Percentiles rank a stretch among this genome's conserved stretches.
Evolutionary conservation across 345 rosid species (phyloP).

Genomic region (Sisymbrium irio): DNA sequence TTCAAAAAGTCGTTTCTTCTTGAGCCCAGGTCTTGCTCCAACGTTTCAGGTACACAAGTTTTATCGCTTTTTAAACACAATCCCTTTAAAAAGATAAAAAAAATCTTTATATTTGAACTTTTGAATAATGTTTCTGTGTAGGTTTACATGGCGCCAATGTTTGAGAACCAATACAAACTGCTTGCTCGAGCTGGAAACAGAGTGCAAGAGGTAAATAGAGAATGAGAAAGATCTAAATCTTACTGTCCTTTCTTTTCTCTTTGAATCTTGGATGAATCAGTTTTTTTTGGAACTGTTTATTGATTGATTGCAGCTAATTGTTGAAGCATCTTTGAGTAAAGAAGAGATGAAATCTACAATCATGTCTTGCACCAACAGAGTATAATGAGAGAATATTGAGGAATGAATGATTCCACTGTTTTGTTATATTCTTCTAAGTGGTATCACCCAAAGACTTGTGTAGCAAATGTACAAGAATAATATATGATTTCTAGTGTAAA

Average conservation of each 20-base stretch:
- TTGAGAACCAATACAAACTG: slow-evolving; percentile 79
- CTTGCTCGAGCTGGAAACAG: slow-evolving; percentile 92
- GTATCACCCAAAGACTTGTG: slow-evolving; percentile 7
- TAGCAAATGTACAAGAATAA: background rate
- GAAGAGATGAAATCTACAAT: slow-evolving; percentile 85
- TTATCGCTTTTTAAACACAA: background rate
- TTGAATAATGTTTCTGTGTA: slow-evolving; percentile 26
- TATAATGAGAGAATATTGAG: slow-evolving; percentile 35
- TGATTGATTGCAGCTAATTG: slow-evolving; percentile 57
- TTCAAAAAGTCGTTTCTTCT: slow-evolving; percentile 81
- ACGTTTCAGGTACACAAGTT: slow-evolving; percentile 72
- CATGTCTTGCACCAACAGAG: slow-evolving; percentile 71
- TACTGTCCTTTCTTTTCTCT: background rate
- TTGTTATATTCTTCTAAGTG: slow-evolving; percentile 4
- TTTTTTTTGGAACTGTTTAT: background rate
- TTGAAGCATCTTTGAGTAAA: slow-evolving; percentile 65
- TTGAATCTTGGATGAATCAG: background rate
- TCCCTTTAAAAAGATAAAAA: background rate
- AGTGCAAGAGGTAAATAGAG: slow-evolving; percentile 82
- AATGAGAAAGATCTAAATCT: background rate
- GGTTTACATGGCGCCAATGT: slow-evolving; percentile 97
- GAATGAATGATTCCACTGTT: slow-evolving; percentile 28
- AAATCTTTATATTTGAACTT: background rate
- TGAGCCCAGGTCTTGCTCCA: slow-evolving; percentile 95
- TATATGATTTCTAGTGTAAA: background rate